Conservation (phyloP, 345 rosid genomes). For the Populus euphratica region DNA sequence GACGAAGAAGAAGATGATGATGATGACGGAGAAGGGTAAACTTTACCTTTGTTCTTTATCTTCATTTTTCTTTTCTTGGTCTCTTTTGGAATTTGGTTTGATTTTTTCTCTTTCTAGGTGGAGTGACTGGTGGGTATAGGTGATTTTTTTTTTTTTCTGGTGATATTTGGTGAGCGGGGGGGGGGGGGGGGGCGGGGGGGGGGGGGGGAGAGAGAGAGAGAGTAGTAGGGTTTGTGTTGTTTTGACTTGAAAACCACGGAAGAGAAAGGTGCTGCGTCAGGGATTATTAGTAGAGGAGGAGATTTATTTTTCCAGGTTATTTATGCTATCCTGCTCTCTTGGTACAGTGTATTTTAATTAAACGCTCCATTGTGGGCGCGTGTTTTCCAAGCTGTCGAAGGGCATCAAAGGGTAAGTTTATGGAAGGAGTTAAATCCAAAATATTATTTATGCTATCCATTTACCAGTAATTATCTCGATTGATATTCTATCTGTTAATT, state of each 20-base stretch:
- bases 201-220: not conserved
- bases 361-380: constrained; percentile 1
- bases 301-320: not conserved
- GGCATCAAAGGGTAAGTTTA: not conserved
- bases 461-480: no score
- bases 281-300: not conserved
- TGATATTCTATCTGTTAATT: no score
- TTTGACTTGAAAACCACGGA: constrained; percentile 11
- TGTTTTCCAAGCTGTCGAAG: not conserved
- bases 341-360: not conserved
- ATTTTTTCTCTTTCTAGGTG: not conserved
- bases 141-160: not conserved
- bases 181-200: not conserved
- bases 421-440: not conserved
- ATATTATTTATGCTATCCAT: no score
- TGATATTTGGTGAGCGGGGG: not conserved
- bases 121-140: not conserved
- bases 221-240: constrained; percentile 6
- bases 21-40: constrained; percentile 61
- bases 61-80: constrained; percentile 36
- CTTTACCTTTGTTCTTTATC: constrained; percentile 84
- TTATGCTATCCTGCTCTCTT: not conserved
- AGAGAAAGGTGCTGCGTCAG: not conserved
- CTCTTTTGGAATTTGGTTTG: not conserved
- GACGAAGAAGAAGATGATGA: constrained; percentile 8